Evolutionary conservation across 2,329 filamentous ascomycete species (phyloP).

Genomic region (Fusarium sp.): DNA sequence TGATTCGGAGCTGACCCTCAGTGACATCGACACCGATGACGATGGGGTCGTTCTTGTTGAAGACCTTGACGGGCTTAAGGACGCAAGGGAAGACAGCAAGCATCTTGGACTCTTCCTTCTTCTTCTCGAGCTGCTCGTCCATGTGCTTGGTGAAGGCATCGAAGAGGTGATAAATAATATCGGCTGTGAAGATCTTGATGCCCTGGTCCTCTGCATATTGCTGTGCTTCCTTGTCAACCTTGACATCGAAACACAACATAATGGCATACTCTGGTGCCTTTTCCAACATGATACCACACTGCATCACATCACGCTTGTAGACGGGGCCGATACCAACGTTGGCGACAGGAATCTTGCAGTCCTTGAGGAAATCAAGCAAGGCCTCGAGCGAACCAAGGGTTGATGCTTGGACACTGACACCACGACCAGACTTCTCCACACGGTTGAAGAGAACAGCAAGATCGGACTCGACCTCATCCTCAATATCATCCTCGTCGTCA

Average conservation of each 20-base stretch:
- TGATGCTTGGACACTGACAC: slow-evolving; percentile 97
- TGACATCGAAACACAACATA: slow-evolving; percentile 99
- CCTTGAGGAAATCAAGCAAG: slow-evolving; percentile 93
- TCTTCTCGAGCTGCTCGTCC: slow-evolving; percentile 85
- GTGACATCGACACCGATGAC: slow-evolving; percentile 94
- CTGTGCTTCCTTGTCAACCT: slow-evolving; percentile 96
- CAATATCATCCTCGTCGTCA: slow-evolving; percentile 96
- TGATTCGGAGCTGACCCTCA: slow-evolving; percentile 87
- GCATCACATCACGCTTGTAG: slow-evolving; percentile 98
- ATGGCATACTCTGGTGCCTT: slow-evolving; percentile 96
- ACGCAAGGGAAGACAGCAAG: slow-evolving; percentile 97
- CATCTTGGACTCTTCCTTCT: slow-evolving; percentile 97
- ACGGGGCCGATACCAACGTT: slow-evolving; percentile 98
- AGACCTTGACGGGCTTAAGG: slow-evolving; percentile 88
- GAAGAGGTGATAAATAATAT: slow-evolving; percentile 99
- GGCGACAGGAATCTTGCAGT: slow-evolving; percentile 95
- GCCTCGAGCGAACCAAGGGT: slow-evolving; percentile 97
- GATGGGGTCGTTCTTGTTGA: slow-evolving; percentile 98
- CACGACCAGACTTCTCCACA: slow-evolving; percentile 90
- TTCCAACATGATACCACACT: slow-evolving; percentile 94
- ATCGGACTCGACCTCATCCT: slow-evolving; percentile 96
- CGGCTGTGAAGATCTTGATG: slow-evolving; percentile 97
- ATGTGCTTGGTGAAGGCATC: slow-evolving; percentile 97
- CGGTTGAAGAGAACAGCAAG: slow-evolving; percentile 90
- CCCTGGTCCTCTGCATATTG: slow-evolving; percentile 92